Evolutionary conservation across 192 early-diverging fungal species (phyloP).

Genomic region (Podila horticola): DNA sequence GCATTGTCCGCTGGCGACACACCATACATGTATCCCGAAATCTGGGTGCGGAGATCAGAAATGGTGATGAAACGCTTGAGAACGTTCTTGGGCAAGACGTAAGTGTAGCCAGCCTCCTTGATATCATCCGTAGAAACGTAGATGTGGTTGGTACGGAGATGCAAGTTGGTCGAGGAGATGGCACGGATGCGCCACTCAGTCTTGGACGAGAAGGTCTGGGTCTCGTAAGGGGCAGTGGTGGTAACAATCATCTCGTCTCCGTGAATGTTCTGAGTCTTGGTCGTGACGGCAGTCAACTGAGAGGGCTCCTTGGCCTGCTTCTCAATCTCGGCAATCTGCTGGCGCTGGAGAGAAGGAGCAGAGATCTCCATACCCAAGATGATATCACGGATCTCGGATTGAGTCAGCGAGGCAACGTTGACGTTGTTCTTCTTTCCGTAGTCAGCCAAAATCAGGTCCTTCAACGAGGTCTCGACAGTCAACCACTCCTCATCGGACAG

Average conservation of each 20-base stretch:
- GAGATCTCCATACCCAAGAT: conserved; percentile 99
- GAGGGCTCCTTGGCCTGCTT: conserved; percentile 94
- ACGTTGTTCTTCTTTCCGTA: conserved; percentile 99
- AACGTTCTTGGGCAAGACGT: conserved; percentile 98
- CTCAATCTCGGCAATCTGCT: conserved; percentile 98
- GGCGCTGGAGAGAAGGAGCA: conserved; percentile 94
- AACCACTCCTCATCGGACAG: conserved; percentile 98
- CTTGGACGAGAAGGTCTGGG: conserved; percentile 97
- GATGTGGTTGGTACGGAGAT: conserved; percentile 95
- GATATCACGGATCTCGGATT: conserved; percentile 97
- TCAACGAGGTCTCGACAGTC: conserved; percentile 92
- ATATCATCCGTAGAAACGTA: conserved; percentile 97
- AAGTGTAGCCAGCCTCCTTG: conserved; percentile 93
- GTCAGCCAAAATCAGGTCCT: conserved; percentile 97
- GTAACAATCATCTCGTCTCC: conserved; percentile 99
- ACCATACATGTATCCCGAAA: conserved; percentile 96
- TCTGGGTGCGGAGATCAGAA: conserved; percentile 94
- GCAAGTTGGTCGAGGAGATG: conserved; percentile 96
- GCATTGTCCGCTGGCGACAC: conserved; percentile 87
- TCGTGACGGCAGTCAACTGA: conserved; percentile 95
- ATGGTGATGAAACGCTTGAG: conserved; percentile 97
- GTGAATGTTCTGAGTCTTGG: conserved; percentile 95
- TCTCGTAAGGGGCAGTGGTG: conserved; percentile 96
- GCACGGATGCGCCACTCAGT: conserved; percentile 99
- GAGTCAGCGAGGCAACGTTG: conserved; percentile 95